Base-by-base conservation (phyloP, 1,284 basidiomycete species). In the Puccinia polysora region DNA sequence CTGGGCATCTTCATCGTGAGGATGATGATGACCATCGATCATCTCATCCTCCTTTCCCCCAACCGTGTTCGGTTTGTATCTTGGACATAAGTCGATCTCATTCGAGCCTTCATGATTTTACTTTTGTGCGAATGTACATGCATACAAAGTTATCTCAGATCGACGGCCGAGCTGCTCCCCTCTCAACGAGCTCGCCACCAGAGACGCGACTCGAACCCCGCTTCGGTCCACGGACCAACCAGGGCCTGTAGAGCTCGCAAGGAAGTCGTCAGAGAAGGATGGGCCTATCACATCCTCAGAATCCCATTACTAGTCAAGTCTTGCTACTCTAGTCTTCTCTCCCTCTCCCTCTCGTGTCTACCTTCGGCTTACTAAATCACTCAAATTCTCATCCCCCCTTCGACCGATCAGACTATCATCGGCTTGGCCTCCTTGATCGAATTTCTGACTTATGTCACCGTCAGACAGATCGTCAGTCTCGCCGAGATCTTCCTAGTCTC, bases 381-480 rank as follows among this genome's bases (percentile, higher is more conserved):
- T 69, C 32, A 43, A 40, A 55, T 53, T 20, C 58, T 20, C 34
- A 5, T 12, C 12, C 59, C 40, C 58, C 45, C 8, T 60, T 49
- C 62, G 5, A 52, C 28, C 55, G 18, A 28, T 50, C 69, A 94
- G 88, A 80, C 84, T 74, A 84, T 92, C 76, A 89, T 98, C 65
- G 91, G 93, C 76, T 69, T 88, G 4, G 86, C 95, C 80, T 97
- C 98, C 75, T 84, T 86, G 36, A 83, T 85, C 34, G 90, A 97
- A 80, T 97, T 98, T 78, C 83, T 89, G 15, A 81, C 89, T 36
- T 82, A 97, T 78, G 86, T 97, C 49, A 75, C 90, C 30, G 90
- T 92, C 58, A 84, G 95, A 45, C 94, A 97, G 80, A 79, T 94
- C 18, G 95, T 97, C 49, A 94, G 94, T 77, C 84, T 89, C n/a